phyloP scores from a whole-genome alignment of 2,329 filamentous ascomycete species.

The Byssoonygena ceratinophila region DNA sequence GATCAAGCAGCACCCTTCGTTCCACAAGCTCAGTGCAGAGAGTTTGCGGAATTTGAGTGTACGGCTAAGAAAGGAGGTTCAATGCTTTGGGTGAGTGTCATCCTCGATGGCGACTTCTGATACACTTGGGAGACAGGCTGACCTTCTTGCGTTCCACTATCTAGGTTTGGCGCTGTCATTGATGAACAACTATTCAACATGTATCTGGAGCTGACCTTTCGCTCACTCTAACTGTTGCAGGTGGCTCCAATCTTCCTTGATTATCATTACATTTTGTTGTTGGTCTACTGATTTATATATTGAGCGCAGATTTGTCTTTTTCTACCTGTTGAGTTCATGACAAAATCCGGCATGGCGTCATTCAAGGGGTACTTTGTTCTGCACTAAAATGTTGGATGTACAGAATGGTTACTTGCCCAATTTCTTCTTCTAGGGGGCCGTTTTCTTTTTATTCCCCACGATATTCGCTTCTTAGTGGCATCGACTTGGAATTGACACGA shows the following conservation, averaged over 20 bases:
- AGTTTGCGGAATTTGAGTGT: constrained; percentile 23
- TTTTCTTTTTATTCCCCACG: not conserved
- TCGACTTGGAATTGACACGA: not conserved
- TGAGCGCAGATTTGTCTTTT: too few species aligned
- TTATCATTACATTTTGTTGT: not conserved
- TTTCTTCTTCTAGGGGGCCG: not conserved
- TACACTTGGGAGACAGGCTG: too few species aligned
- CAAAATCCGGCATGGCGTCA: not conserved
- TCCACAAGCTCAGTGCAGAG: constrained; percentile 24
- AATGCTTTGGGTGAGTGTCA: constrained; percentile 31
- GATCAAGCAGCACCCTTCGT: constrained; percentile 27
- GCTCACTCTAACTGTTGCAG: constrained; percentile 1
- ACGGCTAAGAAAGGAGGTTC: constrained; percentile 25
- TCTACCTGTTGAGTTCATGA: not conserved
- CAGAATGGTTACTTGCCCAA: not conserved
- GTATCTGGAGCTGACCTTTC: constrained; percentile 13
- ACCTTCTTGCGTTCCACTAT: not conserved
- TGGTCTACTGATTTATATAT: not conserved
- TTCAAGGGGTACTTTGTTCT: not conserved
- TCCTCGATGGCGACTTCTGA: not conserved
- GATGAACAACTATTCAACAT: constrained; percentile 19
- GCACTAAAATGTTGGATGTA: not conserved
- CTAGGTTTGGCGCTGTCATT: constrained; percentile 22
- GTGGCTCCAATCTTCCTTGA: not conserved
- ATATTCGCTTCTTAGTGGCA: not conserved